Evolutionary conservation across 2,329 filamentous ascomycete species (phyloP).

Genomic region (Xylaria sp.): DNA sequence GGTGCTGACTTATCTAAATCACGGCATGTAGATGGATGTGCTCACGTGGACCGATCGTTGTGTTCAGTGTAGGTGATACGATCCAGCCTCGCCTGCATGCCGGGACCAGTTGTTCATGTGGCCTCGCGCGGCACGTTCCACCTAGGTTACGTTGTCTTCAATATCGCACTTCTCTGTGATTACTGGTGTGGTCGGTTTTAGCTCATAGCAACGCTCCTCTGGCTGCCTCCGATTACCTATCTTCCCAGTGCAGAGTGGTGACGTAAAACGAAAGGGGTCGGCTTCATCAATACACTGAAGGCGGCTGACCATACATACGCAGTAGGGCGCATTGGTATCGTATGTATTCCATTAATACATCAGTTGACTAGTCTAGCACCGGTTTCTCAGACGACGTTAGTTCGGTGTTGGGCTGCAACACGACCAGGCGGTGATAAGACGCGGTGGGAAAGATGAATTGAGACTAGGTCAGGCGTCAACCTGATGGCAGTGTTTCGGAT

Average conservation of each 20-base stretch:
- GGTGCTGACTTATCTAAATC: constrained; percentile 14
- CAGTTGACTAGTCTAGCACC: constrained; percentile 12
- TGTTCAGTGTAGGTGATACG: constrained; percentile 5
- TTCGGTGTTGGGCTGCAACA: constrained; percentile 33
- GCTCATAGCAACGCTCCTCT: constrained; percentile 10
- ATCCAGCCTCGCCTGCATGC: constrained; percentile 19
- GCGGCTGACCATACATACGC: constrained; percentile 8
- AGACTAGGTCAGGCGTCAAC: constrained; percentile 25
- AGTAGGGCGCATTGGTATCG: constrained; percentile 7
- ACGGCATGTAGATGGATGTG: constrained; percentile 11
- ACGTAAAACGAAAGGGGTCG: constrained; percentile 14
- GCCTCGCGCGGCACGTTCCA: constrained; percentile 5
- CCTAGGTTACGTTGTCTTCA: constrained; percentile 20
- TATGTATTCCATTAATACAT: constrained; percentile 11
- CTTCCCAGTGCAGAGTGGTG: constrained; percentile 22
- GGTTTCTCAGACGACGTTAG: constrained; percentile 5
- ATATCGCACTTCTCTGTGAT: not conserved
- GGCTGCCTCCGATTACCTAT: constrained; percentile 2
- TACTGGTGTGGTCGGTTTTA: constrained; percentile 14
- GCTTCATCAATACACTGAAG: not conserved
- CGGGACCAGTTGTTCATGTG: constrained; percentile 31
- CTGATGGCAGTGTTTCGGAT: constrained; percentile 12
- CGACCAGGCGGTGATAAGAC: constrained; percentile 14
- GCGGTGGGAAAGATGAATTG: constrained; percentile 11
- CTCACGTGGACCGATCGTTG: constrained; percentile 22